phyloP scores from a whole-genome alignment of 192 early-diverging fungal genomes.

The Neocallimastix lanati region DNA sequence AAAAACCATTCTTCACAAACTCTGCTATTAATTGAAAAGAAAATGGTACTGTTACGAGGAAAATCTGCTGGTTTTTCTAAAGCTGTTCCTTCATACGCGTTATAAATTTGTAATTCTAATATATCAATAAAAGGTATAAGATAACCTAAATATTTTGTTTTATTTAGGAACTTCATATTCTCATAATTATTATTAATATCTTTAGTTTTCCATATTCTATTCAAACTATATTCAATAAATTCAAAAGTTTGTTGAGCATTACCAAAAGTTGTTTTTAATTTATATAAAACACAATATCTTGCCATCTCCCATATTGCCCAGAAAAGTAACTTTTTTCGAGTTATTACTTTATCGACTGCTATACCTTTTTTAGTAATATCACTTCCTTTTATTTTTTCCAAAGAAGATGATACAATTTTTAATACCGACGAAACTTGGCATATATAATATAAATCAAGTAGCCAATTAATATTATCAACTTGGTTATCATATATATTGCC shows the following conservation, averaged over 20 bases:
- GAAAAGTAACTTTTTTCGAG: conserved; percentile 8
- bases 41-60: conserved; percentile 39
- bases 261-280: conserved; percentile 57
- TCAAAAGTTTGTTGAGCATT: neutral
- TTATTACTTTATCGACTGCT: neutral
- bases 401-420: neutral
- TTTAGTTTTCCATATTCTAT: neutral
- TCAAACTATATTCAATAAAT: neutral
- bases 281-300: conserved; percentile 49
- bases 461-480: neutral
- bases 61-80: conserved; percentile 31
- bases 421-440: neutral
- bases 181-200: neutral
- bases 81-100: conserved; percentile 38
- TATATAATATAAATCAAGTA: neutral
- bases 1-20: conserved; percentile 65
- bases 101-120: conserved; percentile 53
- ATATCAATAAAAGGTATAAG: conserved; percentile 42
- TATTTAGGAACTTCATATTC: neutral
- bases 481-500: neutral
- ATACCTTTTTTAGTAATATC: neutral
- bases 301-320: conserved; percentile 63
- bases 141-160: conserved; percentile 12
- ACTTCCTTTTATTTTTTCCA: neutral
- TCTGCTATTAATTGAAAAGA: conserved; percentile 51